Evolutionary conservation across 345 rosid species (phyloP), one percentile per base, ranked within the genome.

Genomic region (Arabis alpina): DNA sequence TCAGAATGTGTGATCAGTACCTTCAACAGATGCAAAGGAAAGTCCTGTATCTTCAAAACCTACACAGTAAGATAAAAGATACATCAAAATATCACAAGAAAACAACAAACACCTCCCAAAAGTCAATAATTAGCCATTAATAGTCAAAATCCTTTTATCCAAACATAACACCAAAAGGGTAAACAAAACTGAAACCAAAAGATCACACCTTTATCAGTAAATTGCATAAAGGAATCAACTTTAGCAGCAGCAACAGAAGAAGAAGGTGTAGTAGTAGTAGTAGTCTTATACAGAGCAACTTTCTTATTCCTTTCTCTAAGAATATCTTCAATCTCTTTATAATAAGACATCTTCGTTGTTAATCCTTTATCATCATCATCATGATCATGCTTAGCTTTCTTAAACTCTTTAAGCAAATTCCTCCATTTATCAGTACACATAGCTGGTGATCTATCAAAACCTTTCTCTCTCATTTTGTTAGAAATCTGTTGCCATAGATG

Each of bases 371-470:
- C 87, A n/a, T n/a, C n/a, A n/a, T n/a, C n/a, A n/a, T n/a, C n/a
- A n/a, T 32, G 85, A 94, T n/a, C n/a, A 65, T 86, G 81, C 78
- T 86, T 80, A 41, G 87, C 86, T 68, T 95, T 95, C 84, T 95
- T 95, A 32, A 82, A 92, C 83, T 92, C 99, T 82, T 95, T 95
- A 71, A 95, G 66, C 68, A 95, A 61, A 60, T 95, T 95, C 84
- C 99, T 86, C 99, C 99, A 95, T 81, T 95, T 92, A 60, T 95
- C 99, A 0, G 98, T 95, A 48, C 99, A 95, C 99, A 95, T 95
- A 6, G 88, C 80, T 1, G 99, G 99, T 0, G 97, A 88, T 57
- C 99, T 81, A 80, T 95, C 98, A 66, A 92, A 95, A 4, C 98
- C 98, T 73, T 87, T 92, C 58, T 90, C 98, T 50, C 88, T 88